These are phyloP conservation scores for Zymoseptoria brevis DNA, from an alignment of 2,329 filamentous ascomycete genomes.

Conservation along the genomic window DNA sequence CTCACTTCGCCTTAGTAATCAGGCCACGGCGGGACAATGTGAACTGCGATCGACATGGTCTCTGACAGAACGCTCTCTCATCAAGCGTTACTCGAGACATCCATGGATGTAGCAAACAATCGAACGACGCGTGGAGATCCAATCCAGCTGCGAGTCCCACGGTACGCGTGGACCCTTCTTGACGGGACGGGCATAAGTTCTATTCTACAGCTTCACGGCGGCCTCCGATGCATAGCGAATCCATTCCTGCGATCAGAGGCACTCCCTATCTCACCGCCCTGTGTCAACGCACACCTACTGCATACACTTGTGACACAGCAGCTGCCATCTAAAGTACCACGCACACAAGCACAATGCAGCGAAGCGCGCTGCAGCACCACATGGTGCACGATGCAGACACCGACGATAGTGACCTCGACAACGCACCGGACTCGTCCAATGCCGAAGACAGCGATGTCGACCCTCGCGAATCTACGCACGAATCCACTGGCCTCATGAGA, in stretches of 20 bases:
- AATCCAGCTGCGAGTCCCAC: too few species aligned
- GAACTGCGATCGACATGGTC: neutral
- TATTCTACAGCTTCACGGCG: neutral
- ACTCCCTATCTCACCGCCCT: neutral
- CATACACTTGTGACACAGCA: neutral
- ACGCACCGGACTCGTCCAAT: constrained; percentile 15
- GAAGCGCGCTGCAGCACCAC: constrained; percentile 22
- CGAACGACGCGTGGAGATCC: too few species aligned
- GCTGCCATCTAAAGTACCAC: neutral
- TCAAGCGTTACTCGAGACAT: neutral
- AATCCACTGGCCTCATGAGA: constrained; percentile 20
- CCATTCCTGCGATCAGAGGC: neutral
- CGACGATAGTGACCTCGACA: constrained; percentile 22
- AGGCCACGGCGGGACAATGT: neutral
- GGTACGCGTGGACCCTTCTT: neutral
- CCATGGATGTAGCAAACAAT: too few species aligned
- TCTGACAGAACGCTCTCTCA: neutral
- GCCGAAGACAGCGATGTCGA: constrained; percentile 14
- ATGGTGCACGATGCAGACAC: constrained; percentile 17
- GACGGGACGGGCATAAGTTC: neutral
- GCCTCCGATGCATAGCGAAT: neutral
- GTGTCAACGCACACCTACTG: neutral
- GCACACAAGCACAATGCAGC: constrained; percentile 21
- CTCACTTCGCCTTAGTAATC: neutral
- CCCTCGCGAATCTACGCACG: constrained; percentile 14